Base-by-base conservation (phyloP, 73 alveolate genomes). In the Paramecium bursaria region DNA sequence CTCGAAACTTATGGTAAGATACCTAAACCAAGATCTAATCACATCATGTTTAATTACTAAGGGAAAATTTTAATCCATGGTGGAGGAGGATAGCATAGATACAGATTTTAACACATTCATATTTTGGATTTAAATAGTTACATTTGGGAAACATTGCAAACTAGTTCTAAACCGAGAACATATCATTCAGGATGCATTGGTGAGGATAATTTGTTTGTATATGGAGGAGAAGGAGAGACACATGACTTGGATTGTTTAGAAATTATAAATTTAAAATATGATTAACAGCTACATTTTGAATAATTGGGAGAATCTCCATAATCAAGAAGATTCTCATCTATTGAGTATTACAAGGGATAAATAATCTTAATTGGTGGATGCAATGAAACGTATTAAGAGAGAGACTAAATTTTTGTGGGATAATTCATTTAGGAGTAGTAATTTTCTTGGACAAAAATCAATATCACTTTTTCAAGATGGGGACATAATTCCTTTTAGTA, bases 171-270 rank as follows among this genome's bases (percentile, higher is more conserved):
- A 27, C 76, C 76, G 9, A 29, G 76, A 57, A 57, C 76, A 11
- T 57, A 57, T 57, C 76, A 57, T 26, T 19, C 76, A 57, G 76
- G 76, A 19, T 57, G 76, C 33, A 42, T 57, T 2, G 76, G 76
- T 1, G 50, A 57, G 17, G 15, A 57, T 27, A 57, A 57, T 30
- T 11, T 57, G 15, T 57, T 57, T 30, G 33, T 57, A 27, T 57
- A 2, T 27, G 76, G 76, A 57, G 76, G 76, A 30, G 76, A 57
- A 30, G 11, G 51, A 0, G 76, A 50, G 5, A 30, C 14, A 57
- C n/a, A n/a, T n/a, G 76, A 57, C 33, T 23, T 57, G 9, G 76
- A 57, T 13, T 14, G 33, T 3, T 57, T 57, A 27, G 76, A 57
- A 29, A 57, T 57, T 10, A 50, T 57, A 30, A 50, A 57, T 57